Base-by-base conservation (phyloP, 129 eudicot genomes). In the Solidago caesia region DNA sequence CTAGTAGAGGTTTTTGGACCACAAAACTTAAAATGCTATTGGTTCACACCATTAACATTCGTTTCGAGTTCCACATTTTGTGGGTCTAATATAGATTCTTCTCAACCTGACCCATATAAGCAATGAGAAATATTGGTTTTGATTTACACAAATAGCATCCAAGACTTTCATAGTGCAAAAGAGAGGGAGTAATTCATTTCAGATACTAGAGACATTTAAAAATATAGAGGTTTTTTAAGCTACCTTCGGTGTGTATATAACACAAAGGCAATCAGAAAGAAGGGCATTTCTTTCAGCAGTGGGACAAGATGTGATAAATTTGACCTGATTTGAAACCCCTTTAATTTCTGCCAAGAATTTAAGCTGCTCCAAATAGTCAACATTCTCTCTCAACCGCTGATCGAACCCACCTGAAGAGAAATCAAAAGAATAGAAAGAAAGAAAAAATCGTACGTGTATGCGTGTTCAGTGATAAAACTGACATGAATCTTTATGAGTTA, bases 181-280 rank as follows among this genome's bases (percentile, higher is more conserved):
- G 33, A 58, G 39, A 33, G 6, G 9, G n/a, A 58, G 25, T 6
- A 33, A 41, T 41, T 12, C n/a, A 14, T 55, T 71, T 53, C 14
- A 12, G 29, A 55, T 33, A 39, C 39, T 8, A 45, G 33, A 61
- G 8, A 44, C 4, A 45, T 6, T 45, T 2, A 6, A 3, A 21
- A 33, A 73, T 2, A n/a, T 71, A 29, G 16, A 67, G 61, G 11
- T 6, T 44, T 21, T 72, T 26, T 56, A 46, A 6, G 75, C 8
- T 5, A 92, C 98, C 96, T 85, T 76, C 25, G 98, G 98, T 56
- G 98, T 92, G 53, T 92, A 92, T 42, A 92, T 80, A 58, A 92
- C 94, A 7, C 98, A 89, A 5, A 92, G 75, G 82, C 98, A 92
- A 56, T 75, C 77, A 12, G 96, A 86, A 44, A 93, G 88, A 49